Conservation (phyloP, 2,329 filamentous ascomycete species). For the Lizonia empirigonia region DNA sequence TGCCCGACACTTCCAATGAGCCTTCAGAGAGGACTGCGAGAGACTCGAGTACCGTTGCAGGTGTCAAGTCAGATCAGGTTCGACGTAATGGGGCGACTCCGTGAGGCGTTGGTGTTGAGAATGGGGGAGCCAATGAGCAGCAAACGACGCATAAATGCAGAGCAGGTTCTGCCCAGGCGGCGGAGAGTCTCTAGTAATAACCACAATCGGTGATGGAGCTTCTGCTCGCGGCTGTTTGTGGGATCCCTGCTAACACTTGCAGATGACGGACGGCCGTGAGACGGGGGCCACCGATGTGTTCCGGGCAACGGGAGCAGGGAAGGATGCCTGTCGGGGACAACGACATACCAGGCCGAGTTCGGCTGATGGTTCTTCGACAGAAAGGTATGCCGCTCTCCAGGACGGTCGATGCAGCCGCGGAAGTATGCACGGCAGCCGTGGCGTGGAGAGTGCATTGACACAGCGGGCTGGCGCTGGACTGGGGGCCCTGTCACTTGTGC, state of each 20-base stretch:
- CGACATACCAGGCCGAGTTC: constrained; percentile 47
- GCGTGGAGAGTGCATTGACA: constrained; percentile 36
- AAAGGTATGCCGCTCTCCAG: constrained; percentile 37
- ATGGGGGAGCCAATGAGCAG: constrained; percentile 34
- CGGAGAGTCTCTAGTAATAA: constrained; percentile 50
- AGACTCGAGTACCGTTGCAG: constrained; percentile 12
- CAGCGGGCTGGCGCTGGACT: constrained; percentile 22
- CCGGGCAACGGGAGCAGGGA: constrained; percentile 47
- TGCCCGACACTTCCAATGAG: not conserved
- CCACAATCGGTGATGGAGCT: constrained; percentile 44
- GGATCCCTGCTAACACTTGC: constrained; percentile 44
- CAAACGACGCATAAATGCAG: constrained; percentile 37
- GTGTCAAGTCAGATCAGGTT: constrained; percentile 14
- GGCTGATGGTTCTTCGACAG: constrained; percentile 50
- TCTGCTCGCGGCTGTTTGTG: constrained; percentile 43
- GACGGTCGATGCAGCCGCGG: constrained; percentile 45
- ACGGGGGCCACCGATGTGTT: constrained; percentile 45
- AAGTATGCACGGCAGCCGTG: constrained; percentile 40
- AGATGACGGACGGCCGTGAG: constrained; percentile 48
- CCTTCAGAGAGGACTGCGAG: not conserved
- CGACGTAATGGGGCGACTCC: constrained; percentile 22
- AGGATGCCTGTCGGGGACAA: constrained; percentile 40
- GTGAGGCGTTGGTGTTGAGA: constrained; percentile 28
- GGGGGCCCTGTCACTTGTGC: constrained; percentile 34
- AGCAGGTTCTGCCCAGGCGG: constrained; percentile 36